These are phyloP conservation scores for Pythium chondricola DNA, from an alignment of 352 stramenopile genomes.

Conservation along the genomic window DNA sequence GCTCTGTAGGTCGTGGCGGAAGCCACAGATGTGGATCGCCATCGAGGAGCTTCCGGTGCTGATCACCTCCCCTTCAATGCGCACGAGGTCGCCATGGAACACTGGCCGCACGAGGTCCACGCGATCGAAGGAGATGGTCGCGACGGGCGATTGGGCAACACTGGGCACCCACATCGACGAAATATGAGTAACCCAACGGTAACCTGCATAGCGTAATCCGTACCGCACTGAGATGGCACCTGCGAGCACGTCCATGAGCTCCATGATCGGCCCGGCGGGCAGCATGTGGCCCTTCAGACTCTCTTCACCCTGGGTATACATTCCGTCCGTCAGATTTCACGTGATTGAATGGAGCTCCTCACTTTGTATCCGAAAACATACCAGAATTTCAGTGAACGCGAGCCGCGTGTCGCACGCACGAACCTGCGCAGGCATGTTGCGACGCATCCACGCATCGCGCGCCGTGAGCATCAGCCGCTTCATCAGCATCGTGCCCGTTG, in stretches of 20 bases:
- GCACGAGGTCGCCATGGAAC: slow-evolving; percentile 32
- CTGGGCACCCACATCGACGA: not conserved
- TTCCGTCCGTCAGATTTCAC: too few species aligned
- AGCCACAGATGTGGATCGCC: slow-evolving; percentile 24
- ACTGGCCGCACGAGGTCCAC: slow-evolving; percentile 27
- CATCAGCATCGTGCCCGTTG: too few species aligned
- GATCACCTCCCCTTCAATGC: slow-evolving; percentile 24
- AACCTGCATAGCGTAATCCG: too few species aligned
- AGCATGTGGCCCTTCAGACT: slow-evolving; percentile 24
- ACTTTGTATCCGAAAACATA: too few species aligned
- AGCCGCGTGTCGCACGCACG: slow-evolving; percentile 25
- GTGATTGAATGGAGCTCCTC: too few species aligned
- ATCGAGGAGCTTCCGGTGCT: slow-evolving; percentile 25
- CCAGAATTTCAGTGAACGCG: slow-evolving; percentile 34
- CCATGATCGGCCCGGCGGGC: slow-evolving; percentile 23
- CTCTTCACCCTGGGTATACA: too few species aligned
- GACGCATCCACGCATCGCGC: slow-evolving; percentile 11
- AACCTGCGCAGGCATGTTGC: slow-evolving; percentile 11
- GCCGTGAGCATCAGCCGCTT: slow-evolving; percentile 4
- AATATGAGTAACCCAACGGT: too few species aligned
- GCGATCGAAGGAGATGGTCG: slow-evolving; percentile 31
- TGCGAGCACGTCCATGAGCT: slow-evolving; percentile 29
- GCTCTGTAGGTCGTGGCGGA: slow-evolving; percentile 19
- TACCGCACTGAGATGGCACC: slow-evolving; percentile 22
- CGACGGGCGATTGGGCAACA: slow-evolving; percentile 14